Conservation (phyloP, 805 yeast species). For the Wickerhamomyces chaumierensis region DNA sequence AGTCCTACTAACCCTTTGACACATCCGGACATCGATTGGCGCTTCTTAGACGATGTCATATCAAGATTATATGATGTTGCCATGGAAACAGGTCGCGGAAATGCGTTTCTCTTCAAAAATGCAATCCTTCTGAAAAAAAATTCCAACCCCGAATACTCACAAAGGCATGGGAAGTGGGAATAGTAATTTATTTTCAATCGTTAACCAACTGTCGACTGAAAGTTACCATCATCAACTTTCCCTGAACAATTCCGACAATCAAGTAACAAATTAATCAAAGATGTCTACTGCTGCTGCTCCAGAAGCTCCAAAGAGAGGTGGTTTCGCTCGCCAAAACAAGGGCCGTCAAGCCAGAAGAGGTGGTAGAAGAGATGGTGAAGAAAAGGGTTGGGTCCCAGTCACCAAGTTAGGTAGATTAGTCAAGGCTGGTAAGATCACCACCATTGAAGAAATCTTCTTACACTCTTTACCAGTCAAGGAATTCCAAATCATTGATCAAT, state of each 20-base stretch:
- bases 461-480: slow-evolving; percentile 99
- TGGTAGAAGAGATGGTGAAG: slow-evolving; percentile 79
- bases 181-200: not conserved
- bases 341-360: slow-evolving; percentile 59
- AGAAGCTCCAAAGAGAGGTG: slow-evolving; percentile 36
- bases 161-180: not conserved
- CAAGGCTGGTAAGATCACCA: slow-evolving; percentile 93
- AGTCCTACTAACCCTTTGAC: no score
- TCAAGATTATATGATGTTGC: no score
- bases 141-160: no score
- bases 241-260: slow-evolving; percentile 37
- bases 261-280: slow-evolving; percentile 11
- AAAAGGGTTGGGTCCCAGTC: slow-evolving; percentile 99
- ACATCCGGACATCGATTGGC: slow-evolving; percentile 6
- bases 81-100: not conserved
- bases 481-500: slow-evolving; percentile 94
- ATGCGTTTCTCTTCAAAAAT: no score
- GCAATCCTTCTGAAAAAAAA: no score
- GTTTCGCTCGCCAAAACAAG: slow-evolving; percentile 45
- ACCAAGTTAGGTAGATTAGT: slow-evolving; percentile 99
- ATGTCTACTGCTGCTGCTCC: slow-evolving; percentile 26
- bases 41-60: no score
- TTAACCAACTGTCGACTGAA: slow-evolving; percentile 32
- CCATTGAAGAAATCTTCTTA: slow-evolving; percentile 97
- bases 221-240: slow-evolving; percentile 45